Percentiles rank a stretch among this genome's conserved stretches.
Conservation (phyloP, 2,329 filamentous ascomycete genomes). For the Calycina marina region DNA sequence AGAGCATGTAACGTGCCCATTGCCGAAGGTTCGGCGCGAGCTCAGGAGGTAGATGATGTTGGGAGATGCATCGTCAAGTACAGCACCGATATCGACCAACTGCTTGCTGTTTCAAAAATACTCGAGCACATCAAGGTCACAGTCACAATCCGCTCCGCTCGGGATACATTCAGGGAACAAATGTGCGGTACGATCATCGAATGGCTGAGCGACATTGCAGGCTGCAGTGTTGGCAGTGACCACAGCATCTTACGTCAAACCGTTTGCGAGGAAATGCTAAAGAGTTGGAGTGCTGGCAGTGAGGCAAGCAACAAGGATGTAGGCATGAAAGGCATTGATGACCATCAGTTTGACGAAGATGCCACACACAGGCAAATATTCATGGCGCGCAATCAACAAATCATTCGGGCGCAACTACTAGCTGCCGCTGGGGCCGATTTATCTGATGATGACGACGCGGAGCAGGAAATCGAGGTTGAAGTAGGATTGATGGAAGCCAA, state of each 20-base stretch:
- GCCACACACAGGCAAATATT: slow-evolving; percentile 10
- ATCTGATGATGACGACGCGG: slow-evolving; percentile 13
- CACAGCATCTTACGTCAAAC: slow-evolving; percentile 63
- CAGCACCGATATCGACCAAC: slow-evolving; percentile 51
- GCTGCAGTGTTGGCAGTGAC: slow-evolving; percentile 72
- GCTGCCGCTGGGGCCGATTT: slow-evolving; percentile 13
- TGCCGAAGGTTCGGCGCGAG: slow-evolving; percentile 56
- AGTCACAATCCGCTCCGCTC: slow-evolving; percentile 80
- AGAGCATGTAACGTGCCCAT: slow-evolving; percentile 67
- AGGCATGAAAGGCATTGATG: slow-evolving; percentile 66
- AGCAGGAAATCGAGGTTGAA: slow-evolving; percentile 31
- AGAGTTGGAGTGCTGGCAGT: slow-evolving; percentile 77
- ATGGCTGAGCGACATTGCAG: slow-evolving; percentile 87
- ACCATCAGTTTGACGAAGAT: slow-evolving; percentile 46
- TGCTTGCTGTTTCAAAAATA: slow-evolving; percentile 67
- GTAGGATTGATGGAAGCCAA: slow-evolving; percentile 53
- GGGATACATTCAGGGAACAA: slow-evolving; percentile 92
- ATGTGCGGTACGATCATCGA: slow-evolving; percentile 98
- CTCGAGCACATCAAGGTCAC: slow-evolving; percentile 95
- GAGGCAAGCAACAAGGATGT: slow-evolving; percentile 65
- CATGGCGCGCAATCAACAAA: slow-evolving; percentile 10
- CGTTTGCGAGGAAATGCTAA: slow-evolving; percentile 84
- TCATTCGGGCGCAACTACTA: slow-evolving; percentile 7
- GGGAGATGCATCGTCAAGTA: slow-evolving; percentile 78
- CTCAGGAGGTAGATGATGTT: slow-evolving; percentile 77